Base-by-base conservation (phyloP, 768 basidiomycete species). In the Pulveroboletus sp. region DNA sequence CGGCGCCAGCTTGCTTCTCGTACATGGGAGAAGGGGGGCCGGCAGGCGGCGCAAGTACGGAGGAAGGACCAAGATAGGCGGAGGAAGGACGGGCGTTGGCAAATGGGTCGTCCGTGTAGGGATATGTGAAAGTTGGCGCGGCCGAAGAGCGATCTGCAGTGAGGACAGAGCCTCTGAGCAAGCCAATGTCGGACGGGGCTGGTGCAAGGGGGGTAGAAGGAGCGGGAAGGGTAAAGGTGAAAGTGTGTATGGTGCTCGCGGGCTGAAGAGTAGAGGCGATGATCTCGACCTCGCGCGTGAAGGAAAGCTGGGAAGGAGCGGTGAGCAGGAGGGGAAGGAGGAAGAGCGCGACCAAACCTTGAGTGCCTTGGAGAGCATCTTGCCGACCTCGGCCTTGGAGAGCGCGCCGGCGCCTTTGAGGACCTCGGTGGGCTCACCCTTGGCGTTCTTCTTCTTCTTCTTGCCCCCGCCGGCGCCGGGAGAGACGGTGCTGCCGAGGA, bases 201-300 rank as follows among this genome's bases (percentile, higher is more conserved):
- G 90, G 84, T 1, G 87, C 87, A 6, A 89, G 76, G 12, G 89
- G 86, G 2, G 86, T 86, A 35, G 76, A 80, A 11, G 86, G 82
- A 5, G 86, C 82, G 41, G 89, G 86, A 41, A 93, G 78, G 8
- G 80, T 85, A 63, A 97, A 97, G 4, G 89, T 88, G 71, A 96
- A 97, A 0, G 83, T 86, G 65, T 96, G 92, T 38, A 93, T 84
- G 14, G 93, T 96, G 6, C 89, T 90, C 1, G 93, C 86, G 7
- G 94, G 94, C 58, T 94, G 90, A 10, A 94, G 78, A 0, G 92
- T 91, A n/a, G 93, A 92, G 13, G 93, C 91, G 63, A 97, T 88
- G 48, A 97, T 86, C 65, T 94, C 92, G 36, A 94, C 89, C 66
- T 95, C 93, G 45, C 88, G 86, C 30, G 89, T 83, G 68, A 94